These are phyloP conservation scores for Geotrichum aggregatum DNA, from an alignment of 1,139 yeast species.

Conservation along the genomic window DNA sequence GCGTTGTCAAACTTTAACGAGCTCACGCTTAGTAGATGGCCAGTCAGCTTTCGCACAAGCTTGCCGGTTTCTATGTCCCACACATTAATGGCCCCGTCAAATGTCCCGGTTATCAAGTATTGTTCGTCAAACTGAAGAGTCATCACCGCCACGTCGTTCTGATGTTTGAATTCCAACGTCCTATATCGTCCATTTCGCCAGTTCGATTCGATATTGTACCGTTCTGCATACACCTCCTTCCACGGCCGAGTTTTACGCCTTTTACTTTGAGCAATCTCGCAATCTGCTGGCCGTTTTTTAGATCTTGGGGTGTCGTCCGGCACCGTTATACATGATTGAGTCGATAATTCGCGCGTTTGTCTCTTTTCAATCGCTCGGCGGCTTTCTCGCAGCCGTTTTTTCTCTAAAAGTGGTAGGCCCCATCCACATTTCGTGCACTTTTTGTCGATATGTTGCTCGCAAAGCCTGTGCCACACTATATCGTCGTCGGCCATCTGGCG, in stretches of 20 bases:
- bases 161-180: constrained; percentile 70
- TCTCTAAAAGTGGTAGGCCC: constrained; percentile 85
- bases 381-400: constrained; percentile 37
- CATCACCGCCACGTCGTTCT: constrained; percentile 70
- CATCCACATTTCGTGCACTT: constrained; percentile 98
- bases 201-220: constrained; percentile 84
- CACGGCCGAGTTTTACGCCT: constrained; percentile 66
- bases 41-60: constrained; percentile 68
- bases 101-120: constrained; percentile 82
- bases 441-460: constrained; percentile 95
- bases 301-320: background rate
- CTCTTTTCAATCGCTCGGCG: constrained; percentile 35
- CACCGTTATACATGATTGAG: background rate
- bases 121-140: constrained; percentile 79
- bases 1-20: constrained; percentile 80
- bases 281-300: constrained; percentile 5
- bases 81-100: constrained; percentile 79
- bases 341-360: background rate
- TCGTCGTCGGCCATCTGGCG: constrained; percentile 88
- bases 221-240: constrained; percentile 90
- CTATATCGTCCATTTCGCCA: constrained; percentile 83
- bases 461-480: constrained; percentile 96
- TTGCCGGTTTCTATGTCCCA: constrained; percentile 85
- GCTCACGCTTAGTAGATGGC: constrained; percentile 83
- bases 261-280: constrained; percentile 18